Base-by-base conservation (phyloP, 352 stramenopile genomes). In the Aphanomyces astaci region DNA sequence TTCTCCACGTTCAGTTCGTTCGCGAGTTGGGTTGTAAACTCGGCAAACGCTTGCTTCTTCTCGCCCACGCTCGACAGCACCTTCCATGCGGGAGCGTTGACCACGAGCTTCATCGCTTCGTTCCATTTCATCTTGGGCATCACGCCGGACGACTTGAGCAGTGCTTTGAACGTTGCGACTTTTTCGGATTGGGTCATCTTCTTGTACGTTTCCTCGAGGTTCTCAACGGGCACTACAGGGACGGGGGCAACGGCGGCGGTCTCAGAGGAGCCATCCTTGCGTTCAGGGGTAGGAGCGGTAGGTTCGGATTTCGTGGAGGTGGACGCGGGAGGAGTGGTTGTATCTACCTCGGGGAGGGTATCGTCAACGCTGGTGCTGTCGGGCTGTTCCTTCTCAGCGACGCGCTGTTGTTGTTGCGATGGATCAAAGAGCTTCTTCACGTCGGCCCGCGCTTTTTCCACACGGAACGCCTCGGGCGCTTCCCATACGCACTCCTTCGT, bases 401-500 rank as follows among this genome's bases (percentile, higher is more conserved):
- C 0, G 73, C 65, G 49, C 78, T 73, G n/a, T 43, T 78, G 67
- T 27, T 77, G 49, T 63, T 75, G 66, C 2, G 75, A 75, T 45
- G 56, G 77, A 46, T 84, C 76, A 79, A 59, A 59, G 4, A 90
- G 86, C 27, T 80, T 84, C 57, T 81, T 78, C 11, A 90, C 82
- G 76, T 91, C 74, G 56, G 84, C 80, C 9, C 80, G 75, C 1
- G 83, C 85, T 45, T 90, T 78, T 51, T 88, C 81, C 78, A 90
- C 88, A 10, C 84, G 75, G 33, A 87, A 90, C 57, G 85, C 82
- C 63, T 90, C 81, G 0, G 86, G 86, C 46, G 89, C 71, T 52
- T 94, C 86, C 86, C 86, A 94, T n/a, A 91, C 85, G 17, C 78
- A 89, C 28, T 77, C 75, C 52, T 87, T 88, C 0, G 86, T 92